Percentiles rank a stretch among this genome's conserved stretches.
These are phyloP conservation scores for Flaveria floridana DNA, from an alignment of 140 eudicot genomes.

Conservation along the genomic window DNA sequence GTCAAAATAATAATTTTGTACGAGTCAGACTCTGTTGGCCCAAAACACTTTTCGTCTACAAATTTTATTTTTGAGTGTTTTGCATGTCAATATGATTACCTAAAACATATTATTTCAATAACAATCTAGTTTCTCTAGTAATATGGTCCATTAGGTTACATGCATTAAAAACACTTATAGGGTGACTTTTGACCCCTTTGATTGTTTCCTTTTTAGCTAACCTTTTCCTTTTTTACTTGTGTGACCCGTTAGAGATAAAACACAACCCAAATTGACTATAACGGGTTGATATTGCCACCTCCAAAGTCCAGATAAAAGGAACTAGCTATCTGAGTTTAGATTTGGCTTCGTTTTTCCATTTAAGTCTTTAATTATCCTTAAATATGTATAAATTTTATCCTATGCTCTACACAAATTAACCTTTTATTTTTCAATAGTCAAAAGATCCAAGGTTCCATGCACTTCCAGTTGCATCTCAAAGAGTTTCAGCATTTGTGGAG, in stretches of 20 bases:
- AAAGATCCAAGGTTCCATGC: constrained; percentile 99
- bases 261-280: neutral
- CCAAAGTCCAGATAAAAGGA: neutral
- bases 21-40: neutral
- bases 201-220: neutral
- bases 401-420: constrained; percentile 3
- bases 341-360: neutral
- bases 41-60: neutral
- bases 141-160: too few species aligned
- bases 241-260: neutral
- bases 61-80: neutral
- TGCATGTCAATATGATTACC: neutral
- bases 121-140: too few species aligned
- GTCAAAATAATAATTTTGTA: neutral
- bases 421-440: constrained; percentile 46
- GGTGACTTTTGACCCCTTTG: neutral
- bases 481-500: constrained; percentile 89
- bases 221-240: neutral
- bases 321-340: too few species aligned
- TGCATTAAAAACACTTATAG: neutral
- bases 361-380: constrained; percentile 1
- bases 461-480: constrained; percentile 82
- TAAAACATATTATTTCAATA: neutral
- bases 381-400: constrained; percentile 16
- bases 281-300: neutral